phyloP scores from a whole-genome alignment of 2,329 filamentous ascomycete genomes.

The Chaetomium sp. region DNA sequence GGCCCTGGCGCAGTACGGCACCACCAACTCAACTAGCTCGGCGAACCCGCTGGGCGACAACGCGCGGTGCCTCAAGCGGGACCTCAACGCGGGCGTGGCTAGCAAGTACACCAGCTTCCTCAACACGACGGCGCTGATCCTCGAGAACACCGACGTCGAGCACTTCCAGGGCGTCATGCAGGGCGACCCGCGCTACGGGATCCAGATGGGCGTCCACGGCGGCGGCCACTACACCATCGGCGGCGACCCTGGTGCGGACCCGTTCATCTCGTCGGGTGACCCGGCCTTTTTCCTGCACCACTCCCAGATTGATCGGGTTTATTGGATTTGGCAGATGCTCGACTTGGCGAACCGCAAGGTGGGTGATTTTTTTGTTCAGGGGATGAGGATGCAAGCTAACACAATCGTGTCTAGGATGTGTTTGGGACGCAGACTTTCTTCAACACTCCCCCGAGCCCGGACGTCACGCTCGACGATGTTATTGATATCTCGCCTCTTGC shows the following conservation, averaged over 20 bases:
- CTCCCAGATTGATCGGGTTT: slow-evolving; percentile 26
- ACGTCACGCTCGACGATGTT: slow-evolving; percentile 1
- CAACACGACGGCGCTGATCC: slow-evolving; percentile 17
- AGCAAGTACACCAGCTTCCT: slow-evolving; percentile 25
- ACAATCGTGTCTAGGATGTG: background rate
- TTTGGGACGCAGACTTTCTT: slow-evolving; percentile 5
- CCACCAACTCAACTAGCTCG: slow-evolving; percentile 10
- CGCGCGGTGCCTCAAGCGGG: slow-evolving; percentile 41
- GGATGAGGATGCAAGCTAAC: background rate
- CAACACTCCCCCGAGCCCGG: background rate
- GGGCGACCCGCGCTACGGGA: slow-evolving; percentile 24
- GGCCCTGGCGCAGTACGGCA: slow-evolving; percentile 15
- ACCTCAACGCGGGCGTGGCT: slow-evolving; percentile 28
- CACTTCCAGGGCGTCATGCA: slow-evolving; percentile 24
- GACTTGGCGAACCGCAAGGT: background rate
- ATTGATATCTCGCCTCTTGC: slow-evolving; percentile 17
- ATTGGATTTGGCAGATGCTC: slow-evolving; percentile 29
- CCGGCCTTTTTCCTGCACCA: slow-evolving; percentile 29
- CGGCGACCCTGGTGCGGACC: slow-evolving; percentile 39
- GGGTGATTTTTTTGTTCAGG: background rate
- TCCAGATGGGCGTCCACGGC: slow-evolving; percentile 35
- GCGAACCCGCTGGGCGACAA: slow-evolving; percentile 39
- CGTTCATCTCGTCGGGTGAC: slow-evolving; percentile 29
- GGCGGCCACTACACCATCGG: slow-evolving; percentile 39
- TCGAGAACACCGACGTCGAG: slow-evolving; percentile 15